Base-by-base conservation (phyloP, 768 basidiomycete genomes). In the Leccinum fibrillosum region DNA sequence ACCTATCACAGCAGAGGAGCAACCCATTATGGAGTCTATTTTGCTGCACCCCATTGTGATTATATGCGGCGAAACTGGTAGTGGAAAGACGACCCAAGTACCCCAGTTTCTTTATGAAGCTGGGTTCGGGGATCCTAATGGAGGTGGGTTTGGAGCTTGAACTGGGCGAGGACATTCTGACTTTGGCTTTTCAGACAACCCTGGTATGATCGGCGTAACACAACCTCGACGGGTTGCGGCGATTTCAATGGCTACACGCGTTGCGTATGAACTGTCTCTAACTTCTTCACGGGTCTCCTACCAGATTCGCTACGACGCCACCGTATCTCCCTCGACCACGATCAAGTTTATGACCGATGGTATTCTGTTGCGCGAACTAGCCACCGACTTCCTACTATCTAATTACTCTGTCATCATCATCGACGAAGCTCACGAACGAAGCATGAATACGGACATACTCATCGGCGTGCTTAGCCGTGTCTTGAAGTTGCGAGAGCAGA, bases 281-380 rank as follows among this genome's bases (percentile, higher is more conserved):
- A 81, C 90, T 1, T 78, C 88, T 1, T 87, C 88, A 1, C 80
- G 83, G 25, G 92, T 98, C 6, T 96, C 97, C 0, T 95, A 98
- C 72, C 95, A 98, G 72, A 98, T 99, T 60, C 90, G 97, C 60
- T 99, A 98, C 69, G 96, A 98, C 64, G 90, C 93, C 1, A 98
- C 94, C 1, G 88, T 94, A 0, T 94, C 94, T 4, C 80, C 92
- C 1, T 80, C 84, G 21, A 99, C 97, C 2, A 87, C 87, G 8
- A 94, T 99, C 78, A 98, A 98, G 72, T 99, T 98, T 78, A 98
- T 98, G 95, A 99, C 97, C 6, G 97, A 99, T 66, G 97, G 97
- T 76, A 94, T 99, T 26, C 77, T 99, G 34, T 78, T 99, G 15
- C 87, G 97, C 55, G 97, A 99, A 72, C 78, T 98, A 21, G 89